phyloP scores from a whole-genome alignment of 768 basidiomycete genomes.

The Lentinula raphanica region DNA sequence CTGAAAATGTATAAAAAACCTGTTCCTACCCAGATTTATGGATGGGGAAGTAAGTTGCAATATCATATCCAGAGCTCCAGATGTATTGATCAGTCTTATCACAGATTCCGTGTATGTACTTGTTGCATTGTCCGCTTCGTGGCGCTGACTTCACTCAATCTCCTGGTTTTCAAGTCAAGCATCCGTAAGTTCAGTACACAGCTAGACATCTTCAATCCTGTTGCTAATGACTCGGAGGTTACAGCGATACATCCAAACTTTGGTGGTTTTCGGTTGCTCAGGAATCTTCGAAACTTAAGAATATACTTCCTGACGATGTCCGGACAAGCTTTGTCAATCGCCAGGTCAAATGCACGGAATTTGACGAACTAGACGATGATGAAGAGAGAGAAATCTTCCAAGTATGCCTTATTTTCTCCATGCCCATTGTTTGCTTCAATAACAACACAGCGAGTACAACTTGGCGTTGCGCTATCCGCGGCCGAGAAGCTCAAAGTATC shows the following conservation, averaged over 20 bases:
- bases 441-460: conserved; percentile 37
- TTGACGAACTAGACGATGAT: conserved; percentile 29
- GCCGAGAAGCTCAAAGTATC: conserved; percentile 48
- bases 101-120: neutral
- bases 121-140: neutral
- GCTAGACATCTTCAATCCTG: neutral
- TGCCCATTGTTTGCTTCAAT: neutral
- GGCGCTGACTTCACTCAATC: neutral
- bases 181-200: conserved; percentile 1
- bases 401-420: conserved; percentile 20
- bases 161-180: neutral
- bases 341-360: conserved; percentile 52
- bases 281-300: conserved; percentile 8
- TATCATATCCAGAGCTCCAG: neutral
- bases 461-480: conserved; percentile 47
- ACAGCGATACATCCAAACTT: conserved; percentile 16
- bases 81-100: neutral
- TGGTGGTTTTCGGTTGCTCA: conserved; percentile 31
- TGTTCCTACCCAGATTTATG: conserved; percentile 1
- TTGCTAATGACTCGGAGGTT: too few relatives aligned
- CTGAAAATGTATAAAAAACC: neutral
- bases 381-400: conserved; percentile 43
- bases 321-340: conserved; percentile 43
- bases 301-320: conserved; percentile 31
- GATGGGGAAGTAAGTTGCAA: neutral